These are phyloP conservation scores for Serendipita sp. DNA, from an alignment of 1,284 basidiomycete species.

Conservation along the genomic window DNA sequence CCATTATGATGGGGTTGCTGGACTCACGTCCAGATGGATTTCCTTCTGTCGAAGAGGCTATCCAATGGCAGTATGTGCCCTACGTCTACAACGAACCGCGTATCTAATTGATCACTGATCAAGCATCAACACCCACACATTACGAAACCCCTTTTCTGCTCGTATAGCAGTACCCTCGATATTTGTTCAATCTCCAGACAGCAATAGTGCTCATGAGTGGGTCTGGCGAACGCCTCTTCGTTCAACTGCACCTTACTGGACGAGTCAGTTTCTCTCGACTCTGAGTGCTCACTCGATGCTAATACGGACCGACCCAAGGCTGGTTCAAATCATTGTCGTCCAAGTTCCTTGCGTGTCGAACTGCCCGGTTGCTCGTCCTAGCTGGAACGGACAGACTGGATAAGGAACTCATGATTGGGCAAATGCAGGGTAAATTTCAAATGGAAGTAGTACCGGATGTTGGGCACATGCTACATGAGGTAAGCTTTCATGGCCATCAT, in stretches of 20 bases:
- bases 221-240: constrained; percentile 77
- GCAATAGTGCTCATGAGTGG: constrained; percentile 26
- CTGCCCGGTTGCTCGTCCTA: constrained; percentile 76
- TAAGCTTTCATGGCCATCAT: constrained; percentile 19
- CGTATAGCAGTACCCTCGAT: constrained; percentile 74
- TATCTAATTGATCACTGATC: background rate
- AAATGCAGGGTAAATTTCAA: constrained; percentile 98
- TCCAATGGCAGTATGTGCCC: constrained; percentile 87
- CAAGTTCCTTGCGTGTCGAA: constrained; percentile 60
- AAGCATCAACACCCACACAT: constrained; percentile 61
- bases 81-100: constrained; percentile 2
- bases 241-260: constrained; percentile 82
- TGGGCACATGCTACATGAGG: constrained; percentile 92
- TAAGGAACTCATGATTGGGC: constrained; percentile 89
- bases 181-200: constrained; percentile 36
- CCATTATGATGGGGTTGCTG: constrained; percentile 82
- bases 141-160: constrained; percentile 67
- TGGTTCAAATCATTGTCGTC: constrained; percentile 82
- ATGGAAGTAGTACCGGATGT: constrained; percentile 75
- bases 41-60: constrained; percentile 64
- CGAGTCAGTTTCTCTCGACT: constrained; percentile 38
- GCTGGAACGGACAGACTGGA: constrained; percentile 91
- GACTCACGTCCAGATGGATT: constrained; percentile 76
- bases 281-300: background rate
- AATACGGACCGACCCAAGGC: constrained; percentile 31